Evolutionary conservation across 2,329 filamentous ascomycete species (phyloP), one percentile per base, ranked within the genome.

Genomic region (Alternaria infectoria): DNA sequence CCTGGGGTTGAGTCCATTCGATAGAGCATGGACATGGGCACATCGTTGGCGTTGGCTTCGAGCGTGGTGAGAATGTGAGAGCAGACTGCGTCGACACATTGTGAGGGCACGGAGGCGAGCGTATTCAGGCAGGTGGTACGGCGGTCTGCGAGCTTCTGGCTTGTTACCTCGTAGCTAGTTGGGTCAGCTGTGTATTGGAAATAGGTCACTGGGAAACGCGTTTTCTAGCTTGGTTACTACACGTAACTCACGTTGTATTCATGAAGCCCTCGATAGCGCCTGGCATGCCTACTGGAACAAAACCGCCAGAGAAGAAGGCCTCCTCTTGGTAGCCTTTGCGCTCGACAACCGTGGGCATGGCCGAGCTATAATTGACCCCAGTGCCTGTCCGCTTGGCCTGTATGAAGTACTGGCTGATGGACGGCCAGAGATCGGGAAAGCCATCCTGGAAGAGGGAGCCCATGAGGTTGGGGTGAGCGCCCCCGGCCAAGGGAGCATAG

Each of bases 11-110:
- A 63, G 5, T 73, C 69, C 36, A 69, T 57, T 28, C 69, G 70
- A 43, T 79, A 79, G 5, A 78, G 59, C 52, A 79, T 69, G 8
- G 72, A 74, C 57, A 78, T 64, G 9, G 77, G 72, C 13, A 77
- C 68, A 54, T 79, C 76, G n/a, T 67, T 21, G 13, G 62, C 43
- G 54, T 76, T 75, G 6, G 73, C 74, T 30, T 68, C 64, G 3
- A 79, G 68, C 2, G 72, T 74, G 5, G 68, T 64, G n/a, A 79
- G 59, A 25, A 79, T 69, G 30, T 78, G 76, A 21, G 66, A 57
- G 52, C 64, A 75, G 17, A 73, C 68, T 46, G 54, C 62, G 13
- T 72, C 68, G 40, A 71, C 49, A 21, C 64, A 68, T 9, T 72
- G 66, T 7, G 68, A 59, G 11, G 76, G 68, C 6, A 74, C 66